Evolutionary conservation across 257 asterid species (phyloP).

Genomic region (Henckelia pumila): DNA sequence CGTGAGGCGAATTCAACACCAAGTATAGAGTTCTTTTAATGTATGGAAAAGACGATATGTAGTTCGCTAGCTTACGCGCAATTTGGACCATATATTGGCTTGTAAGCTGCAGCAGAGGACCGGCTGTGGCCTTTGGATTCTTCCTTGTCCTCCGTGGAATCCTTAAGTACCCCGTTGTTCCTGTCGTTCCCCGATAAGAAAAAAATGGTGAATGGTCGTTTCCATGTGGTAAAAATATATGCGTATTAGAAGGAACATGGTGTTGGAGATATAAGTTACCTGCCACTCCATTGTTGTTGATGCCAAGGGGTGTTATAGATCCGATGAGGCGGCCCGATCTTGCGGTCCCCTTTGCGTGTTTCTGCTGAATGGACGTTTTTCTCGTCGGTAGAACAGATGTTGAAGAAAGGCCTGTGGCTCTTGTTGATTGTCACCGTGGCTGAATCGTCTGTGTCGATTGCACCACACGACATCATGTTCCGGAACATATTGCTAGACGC

Average conservation of each 20-base stretch:
- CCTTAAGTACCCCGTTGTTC: constrained; percentile 58
- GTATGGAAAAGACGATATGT: background rate
- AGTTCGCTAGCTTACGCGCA: constrained; percentile 66
- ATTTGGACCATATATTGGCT: constrained; percentile 54
- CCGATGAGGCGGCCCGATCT: constrained; percentile 66
- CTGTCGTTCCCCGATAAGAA: constrained; percentile 44
- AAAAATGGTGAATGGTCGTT: background rate
- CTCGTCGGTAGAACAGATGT: constrained; percentile 32
- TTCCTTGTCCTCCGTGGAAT: constrained; percentile 39
- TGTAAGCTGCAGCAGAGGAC: constrained; percentile 37
- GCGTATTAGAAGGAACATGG: too few species aligned
- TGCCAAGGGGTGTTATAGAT: constrained; percentile 52
- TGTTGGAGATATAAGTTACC: constrained; percentile 28
- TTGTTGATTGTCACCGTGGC: constrained; percentile 37
- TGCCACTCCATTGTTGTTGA: constrained; percentile 42
- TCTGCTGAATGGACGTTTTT: constrained; percentile 26
- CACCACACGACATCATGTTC: constrained; percentile 65
- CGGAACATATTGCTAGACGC: constrained; percentile 41
- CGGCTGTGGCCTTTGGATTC: constrained; percentile 40
- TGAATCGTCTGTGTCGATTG: constrained; percentile 61
- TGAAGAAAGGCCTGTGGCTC: constrained; percentile 32
- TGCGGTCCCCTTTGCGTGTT: constrained; percentile 40
- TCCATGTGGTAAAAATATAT: background rate
- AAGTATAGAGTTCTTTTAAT: background rate
- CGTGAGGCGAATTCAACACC: background rate